Percentiles rank a stretch among this genome's conserved stretches.
These are phyloP conservation scores for Suzukiozyma palmioleophila DNA, from an alignment of 1,139 yeast genomes.

Conservation along the genomic window DNA sequence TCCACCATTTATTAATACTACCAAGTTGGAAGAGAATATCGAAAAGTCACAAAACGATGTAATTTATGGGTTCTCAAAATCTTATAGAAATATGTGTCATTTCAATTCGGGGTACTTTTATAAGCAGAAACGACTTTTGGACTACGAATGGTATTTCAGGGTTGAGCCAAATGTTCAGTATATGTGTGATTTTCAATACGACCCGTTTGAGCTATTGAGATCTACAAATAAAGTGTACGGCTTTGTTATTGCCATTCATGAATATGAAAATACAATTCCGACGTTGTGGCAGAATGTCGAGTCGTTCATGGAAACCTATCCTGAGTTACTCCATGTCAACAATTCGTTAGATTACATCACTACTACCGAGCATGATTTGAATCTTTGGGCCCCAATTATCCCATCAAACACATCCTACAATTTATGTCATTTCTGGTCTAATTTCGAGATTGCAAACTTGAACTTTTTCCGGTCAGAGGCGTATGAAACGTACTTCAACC, in stretches of 20 bases:
- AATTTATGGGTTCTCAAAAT: constrained; percentile 37
- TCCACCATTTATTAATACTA: constrained; percentile 33
- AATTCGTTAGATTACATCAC: constrained; percentile 69
- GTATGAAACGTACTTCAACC: constrained; percentile 65
- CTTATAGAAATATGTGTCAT: constrained; percentile 48
- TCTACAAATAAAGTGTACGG: constrained; percentile 37
- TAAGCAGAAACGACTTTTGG: constrained; percentile 32
- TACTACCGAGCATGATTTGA: constrained; percentile 45
- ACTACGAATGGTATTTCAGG: constrained; percentile 44
- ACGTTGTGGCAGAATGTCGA: constrained; percentile 77
- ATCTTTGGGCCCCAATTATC: constrained; percentile 16
- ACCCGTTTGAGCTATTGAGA: constrained; percentile 37
- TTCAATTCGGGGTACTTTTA: constrained; percentile 45
- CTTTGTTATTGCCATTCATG: constrained; percentile 41
- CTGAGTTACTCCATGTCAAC: constrained; percentile 61
- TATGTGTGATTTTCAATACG: constrained; percentile 47
- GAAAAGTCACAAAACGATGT: constrained; percentile 22
- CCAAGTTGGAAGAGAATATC: constrained; percentile 23
- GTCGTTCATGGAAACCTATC: constrained; percentile 55
- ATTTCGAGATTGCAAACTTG: constrained; percentile 82
- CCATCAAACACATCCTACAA: constrained; percentile 58
- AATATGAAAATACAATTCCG: constrained; percentile 51
- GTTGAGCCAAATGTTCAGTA: constrained; percentile 47
- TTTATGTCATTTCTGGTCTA: constrained; percentile 93
- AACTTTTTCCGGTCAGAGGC: constrained; percentile 73